Conservation (phyloP, 1,284 basidiomycete species). For the Microbotryum lychnidis-dioicae region DNA sequence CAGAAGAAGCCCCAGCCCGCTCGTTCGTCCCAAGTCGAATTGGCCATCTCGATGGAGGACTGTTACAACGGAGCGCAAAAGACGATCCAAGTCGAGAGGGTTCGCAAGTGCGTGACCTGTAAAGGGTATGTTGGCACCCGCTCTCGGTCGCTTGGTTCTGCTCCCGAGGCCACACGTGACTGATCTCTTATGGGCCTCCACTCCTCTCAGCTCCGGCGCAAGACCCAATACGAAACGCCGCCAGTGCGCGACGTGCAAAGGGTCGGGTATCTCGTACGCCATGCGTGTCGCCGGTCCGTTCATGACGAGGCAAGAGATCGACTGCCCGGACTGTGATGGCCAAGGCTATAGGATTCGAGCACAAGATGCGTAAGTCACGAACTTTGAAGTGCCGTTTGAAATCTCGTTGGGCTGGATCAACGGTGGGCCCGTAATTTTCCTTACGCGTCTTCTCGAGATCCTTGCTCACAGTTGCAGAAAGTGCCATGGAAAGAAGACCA, state of each 20-base stretch:
- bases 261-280: slow-evolving; percentile 62
- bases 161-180: neutral
- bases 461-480: slow-evolving; percentile 68
- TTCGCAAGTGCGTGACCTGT: slow-evolving; percentile 68
- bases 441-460: neutral
- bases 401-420: neutral
- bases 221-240: slow-evolving; percentile 70
- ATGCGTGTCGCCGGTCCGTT: slow-evolving; percentile 30
- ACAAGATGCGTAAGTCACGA: slow-evolving; percentile 62
- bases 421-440: neutral
- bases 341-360: slow-evolving; percentile 71
- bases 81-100: slow-evolving; percentile 80
- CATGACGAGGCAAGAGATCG: slow-evolving; percentile 45
- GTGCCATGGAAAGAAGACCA: slow-evolving; percentile 79
- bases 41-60: slow-evolving; percentile 83
- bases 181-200: slow-evolving; percentile 33
- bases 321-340: slow-evolving; percentile 73
- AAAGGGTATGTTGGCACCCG: slow-evolving; percentile 52
- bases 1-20: slow-evolving; percentile 37
- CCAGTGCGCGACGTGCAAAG: slow-evolving; percentile 71
- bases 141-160: no score
- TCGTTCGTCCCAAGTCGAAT: slow-evolving; percentile 52
- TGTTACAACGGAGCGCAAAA: slow-evolving; percentile 85
- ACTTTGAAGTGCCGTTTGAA: neutral
- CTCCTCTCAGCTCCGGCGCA: slow-evolving; percentile 58